Evolutionary conservation across 139 green algal species (phyloP).

Genomic region (Tetraselmis striata): DNA sequence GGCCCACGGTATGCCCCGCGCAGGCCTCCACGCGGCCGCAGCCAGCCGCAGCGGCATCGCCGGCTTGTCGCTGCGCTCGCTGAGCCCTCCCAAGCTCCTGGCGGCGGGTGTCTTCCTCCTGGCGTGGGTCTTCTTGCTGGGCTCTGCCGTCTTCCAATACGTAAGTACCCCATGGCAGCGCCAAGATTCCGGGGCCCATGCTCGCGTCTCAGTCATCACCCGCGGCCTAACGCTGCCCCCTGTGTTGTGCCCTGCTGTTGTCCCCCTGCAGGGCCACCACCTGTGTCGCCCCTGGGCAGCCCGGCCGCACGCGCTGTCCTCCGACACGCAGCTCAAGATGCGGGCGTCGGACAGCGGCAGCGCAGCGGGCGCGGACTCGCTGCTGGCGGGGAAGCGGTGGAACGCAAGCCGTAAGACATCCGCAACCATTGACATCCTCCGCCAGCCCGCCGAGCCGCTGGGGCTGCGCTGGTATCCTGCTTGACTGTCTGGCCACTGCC

Average conservation of each 20-base stretch:
- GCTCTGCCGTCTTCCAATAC: not conserved
- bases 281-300: not conserved
- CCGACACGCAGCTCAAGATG: not conserved
- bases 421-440: not conserved
- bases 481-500: not conserved
- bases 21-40: not conserved
- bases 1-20: no score
- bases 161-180: no score
- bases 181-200: no score
- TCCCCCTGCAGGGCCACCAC: not conserved
- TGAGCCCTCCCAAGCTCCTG: not conserved
- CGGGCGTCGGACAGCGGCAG: not conserved
- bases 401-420: not conserved
- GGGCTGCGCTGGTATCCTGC: not conserved
- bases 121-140: not conserved
- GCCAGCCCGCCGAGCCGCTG: no score
- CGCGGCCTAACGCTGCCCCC: not conserved
- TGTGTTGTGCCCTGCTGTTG: not conserved
- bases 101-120: not conserved
- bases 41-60: not conserved
- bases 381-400: not conserved
- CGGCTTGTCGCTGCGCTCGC: not conserved
- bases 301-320: not conserved
- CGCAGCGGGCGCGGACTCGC: not conserved
- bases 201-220: no score